These are phyloP conservation scores for Cudoniella acicularis DNA, from an alignment of 495 filamentous ascomycete species.

Conservation along the genomic window DNA sequence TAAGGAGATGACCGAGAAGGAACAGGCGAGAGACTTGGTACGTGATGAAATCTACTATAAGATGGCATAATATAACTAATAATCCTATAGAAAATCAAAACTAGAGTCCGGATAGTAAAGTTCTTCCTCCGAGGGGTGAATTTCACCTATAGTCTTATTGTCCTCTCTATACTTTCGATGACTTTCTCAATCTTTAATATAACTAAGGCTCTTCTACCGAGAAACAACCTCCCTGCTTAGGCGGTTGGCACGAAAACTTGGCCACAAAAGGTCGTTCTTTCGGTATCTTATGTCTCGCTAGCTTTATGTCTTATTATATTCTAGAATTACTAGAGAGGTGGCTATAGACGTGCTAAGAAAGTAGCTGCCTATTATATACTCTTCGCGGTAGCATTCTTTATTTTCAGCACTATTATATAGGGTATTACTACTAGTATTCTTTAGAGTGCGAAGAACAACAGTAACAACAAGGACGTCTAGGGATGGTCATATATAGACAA, in stretches of 20 bases:
- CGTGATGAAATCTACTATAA: slow-evolving; percentile 40
- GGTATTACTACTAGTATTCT: slow-evolving; percentile 79
- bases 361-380: slow-evolving; percentile 91
- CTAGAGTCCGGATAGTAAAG: slow-evolving; percentile 89
- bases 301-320: slow-evolving; percentile 76
- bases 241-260: slow-evolving; percentile 72
- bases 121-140: slow-evolving; percentile 88
- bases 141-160: slow-evolving; percentile 94
- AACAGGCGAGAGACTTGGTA: slow-evolving; percentile 83
- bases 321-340: slow-evolving; percentile 82
- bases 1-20: slow-evolving; percentile 73
- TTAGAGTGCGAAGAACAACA: slow-evolving; percentile 67
- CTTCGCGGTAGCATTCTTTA: slow-evolving; percentile 89
- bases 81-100: slow-evolving; percentile 76
- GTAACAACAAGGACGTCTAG: slow-evolving; percentile 84
- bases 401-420: slow-evolving; percentile 93
- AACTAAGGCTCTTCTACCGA: slow-evolving; percentile 65
- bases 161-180: slow-evolving; percentile 78
- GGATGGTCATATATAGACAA: slow-evolving; percentile 95
- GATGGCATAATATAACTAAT: slow-evolving; percentile 13
- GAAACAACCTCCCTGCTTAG: slow-evolving; percentile 83
- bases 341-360: slow-evolving; percentile 86
- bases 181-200: slow-evolving; percentile 88
- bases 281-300: slow-evolving; percentile 75
- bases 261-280: slow-evolving; percentile 82